Evolutionary conservation across 2,329 filamentous ascomycete genomes (phyloP).

Genomic region (Lachnellula cervina): DNA sequence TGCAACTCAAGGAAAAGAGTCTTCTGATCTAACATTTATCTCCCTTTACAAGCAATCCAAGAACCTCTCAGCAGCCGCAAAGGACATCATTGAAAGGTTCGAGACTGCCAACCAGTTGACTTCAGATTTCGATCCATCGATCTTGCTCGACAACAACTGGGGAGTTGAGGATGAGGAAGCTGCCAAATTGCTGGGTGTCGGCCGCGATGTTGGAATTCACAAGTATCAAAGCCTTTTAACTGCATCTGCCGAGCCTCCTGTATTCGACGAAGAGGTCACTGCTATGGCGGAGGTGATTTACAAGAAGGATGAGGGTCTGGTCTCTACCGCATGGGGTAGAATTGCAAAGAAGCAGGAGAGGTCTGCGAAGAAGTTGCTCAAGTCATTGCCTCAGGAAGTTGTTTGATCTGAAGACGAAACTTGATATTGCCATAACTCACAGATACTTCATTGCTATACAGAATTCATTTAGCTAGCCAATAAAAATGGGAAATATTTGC

Average conservation of each 20-base stretch:
- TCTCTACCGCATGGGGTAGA: constrained; percentile 16
- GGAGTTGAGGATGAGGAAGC: constrained; percentile 9
- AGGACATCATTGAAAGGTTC: constrained; percentile 14
- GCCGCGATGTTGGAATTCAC: constrained; percentile 19
- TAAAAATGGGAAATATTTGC: background rate
- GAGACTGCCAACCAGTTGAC: constrained; percentile 14
- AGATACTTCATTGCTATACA: background rate
- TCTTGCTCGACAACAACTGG: constrained; percentile 18
- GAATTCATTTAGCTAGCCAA: background rate
- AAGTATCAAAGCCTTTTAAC: constrained; percentile 16
- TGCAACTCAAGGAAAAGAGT: background rate
- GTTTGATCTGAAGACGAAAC: background rate
- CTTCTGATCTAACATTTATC: constrained; percentile 13
- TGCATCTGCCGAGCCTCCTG: background rate
- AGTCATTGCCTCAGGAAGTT: constrained; percentile 6
- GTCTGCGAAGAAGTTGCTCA: constrained; percentile 17
- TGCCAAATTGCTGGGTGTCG: constrained; percentile 13
- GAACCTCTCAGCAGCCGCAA: constrained; percentile 11
- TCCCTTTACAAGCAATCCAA: constrained; percentile 11
- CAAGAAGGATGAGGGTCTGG: constrained; percentile 1
- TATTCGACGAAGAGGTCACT: constrained; percentile 7
- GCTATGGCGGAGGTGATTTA: constrained; percentile 3
- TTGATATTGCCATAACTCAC: background rate
- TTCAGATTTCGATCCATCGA: background rate
- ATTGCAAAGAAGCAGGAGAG: constrained; percentile 22